A percentile compares a stretch with the other conserved stretches of the same genome.
These are phyloP conservation scores for Sphaerobolus stellatus DNA, from an alignment of 1,284 basidiomycete species.

Conservation along the genomic window DNA sequence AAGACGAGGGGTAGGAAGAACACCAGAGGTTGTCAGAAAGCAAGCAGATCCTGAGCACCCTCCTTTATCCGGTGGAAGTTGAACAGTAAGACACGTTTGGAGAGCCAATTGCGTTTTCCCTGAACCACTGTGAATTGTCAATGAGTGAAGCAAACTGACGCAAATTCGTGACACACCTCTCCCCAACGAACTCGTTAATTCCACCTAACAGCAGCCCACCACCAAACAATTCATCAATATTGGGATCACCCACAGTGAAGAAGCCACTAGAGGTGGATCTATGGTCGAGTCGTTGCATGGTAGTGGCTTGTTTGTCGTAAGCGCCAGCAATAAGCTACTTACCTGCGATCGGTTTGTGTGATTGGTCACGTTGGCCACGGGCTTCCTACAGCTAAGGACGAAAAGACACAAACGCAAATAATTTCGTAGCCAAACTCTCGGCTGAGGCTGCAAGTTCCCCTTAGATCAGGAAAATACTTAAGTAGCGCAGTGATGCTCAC, in stretches of 20 bases:
- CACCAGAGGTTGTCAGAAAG: slow-evolving; percentile 74
- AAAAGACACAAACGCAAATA: no score
- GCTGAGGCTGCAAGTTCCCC: no score
- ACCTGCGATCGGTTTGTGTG: no score
- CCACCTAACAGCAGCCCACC: slow-evolving; percentile 76
- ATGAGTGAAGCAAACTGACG: slow-evolving; percentile 5
- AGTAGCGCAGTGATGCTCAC: no score
- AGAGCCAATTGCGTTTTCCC: slow-evolving; percentile 88
- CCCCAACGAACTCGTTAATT: slow-evolving; percentile 84
- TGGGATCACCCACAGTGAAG: slow-evolving; percentile 68
- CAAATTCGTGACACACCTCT: slow-evolving; percentile 58
- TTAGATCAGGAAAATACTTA: no score
- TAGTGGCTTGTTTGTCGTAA: no score
- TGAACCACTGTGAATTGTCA: slow-evolving; percentile 56
- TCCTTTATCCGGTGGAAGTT: slow-evolving; percentile 55
- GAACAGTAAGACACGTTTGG: slow-evolving; percentile 73
- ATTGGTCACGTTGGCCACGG: no score
- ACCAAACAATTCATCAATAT: slow-evolving; percentile 65
- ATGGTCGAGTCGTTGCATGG: no score
- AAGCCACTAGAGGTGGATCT: no score
- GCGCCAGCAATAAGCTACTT: no score
- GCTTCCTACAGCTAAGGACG: no score
- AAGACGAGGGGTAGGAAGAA: slow-evolving; percentile 67
- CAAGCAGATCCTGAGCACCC: slow-evolving; percentile 62
- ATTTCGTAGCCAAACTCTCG: no score